Evolutionary conservation across 495 filamentous ascomycete genomes (phyloP), one percentile per base, ranked within the genome.

Genomic region (Neurospora africana): DNA sequence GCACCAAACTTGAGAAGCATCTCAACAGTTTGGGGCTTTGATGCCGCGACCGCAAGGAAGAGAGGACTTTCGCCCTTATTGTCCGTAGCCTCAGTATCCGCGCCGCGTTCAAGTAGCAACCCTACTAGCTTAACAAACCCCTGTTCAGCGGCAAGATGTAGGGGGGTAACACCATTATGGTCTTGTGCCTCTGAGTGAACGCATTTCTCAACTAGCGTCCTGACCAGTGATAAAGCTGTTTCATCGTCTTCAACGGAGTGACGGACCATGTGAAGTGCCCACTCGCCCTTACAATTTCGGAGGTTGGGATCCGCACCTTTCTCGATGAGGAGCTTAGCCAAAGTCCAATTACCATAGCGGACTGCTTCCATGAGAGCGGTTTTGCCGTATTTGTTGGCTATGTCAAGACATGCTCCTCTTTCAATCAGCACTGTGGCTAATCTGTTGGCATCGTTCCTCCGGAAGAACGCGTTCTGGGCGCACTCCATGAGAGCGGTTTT

Each of bases 331-430:
- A 53, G 0, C 21, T 27, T 27, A 6, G 44, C 21, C 21, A 53
- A 13, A 53, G 4, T 11, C 44, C 44, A 53, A n/a, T 0, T 6
- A 0, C 0, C 0, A 4, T 0, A 5, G 0, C 0, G 0, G 44
- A 27, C 2, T 15, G 44, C 44, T 27, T 2, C 0, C 44, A 53
- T 53, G 21, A 53, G n/a, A 53, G 44, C 44, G 11, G 44, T 53
- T 53, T 0, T 3, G 21, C 44, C 44, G 2, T 15, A 2, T 53
- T 27, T 7, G 21, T 53, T 53, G 10, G 21, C 44, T 10, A 53
- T 53, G 44, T 53, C 10, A 15, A 27, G 44, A 27, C 2, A 1
- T 3, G 44, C 44, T 27, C 44, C 44, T 15, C 0, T 7, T 15
- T 27, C n/a, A 53, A 53, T 53, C 44, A 53, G 11, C 2, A 13